Evolutionary conservation across 225 moss, liverwort and hornwort genomes (phyloP), one percentile per base, ranked within the genome.

Genomic region (Polytrichum formosum): DNA sequence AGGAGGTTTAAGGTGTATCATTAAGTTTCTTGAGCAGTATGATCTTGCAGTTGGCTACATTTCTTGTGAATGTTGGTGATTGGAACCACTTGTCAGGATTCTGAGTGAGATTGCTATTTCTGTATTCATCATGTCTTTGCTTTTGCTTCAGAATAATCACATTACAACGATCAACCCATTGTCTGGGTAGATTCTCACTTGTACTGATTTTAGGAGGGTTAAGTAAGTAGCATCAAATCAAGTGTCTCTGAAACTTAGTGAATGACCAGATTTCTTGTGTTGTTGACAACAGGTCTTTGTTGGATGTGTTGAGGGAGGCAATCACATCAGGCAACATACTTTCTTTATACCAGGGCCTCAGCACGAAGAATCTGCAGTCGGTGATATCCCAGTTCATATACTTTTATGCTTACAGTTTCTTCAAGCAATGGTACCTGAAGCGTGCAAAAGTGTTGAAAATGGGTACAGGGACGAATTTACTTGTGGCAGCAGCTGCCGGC

Each of bases 301-400:
- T 81, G 75, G 98, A 98, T 76, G 98, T 98, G 60, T 63, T 94
- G 4, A 85, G 81, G 81, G 98, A 98, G 81, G 94, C 94, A 53
- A n/a, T 98, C 23, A 85, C 87, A 78, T 70, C 79, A 37, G 80
- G 84, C 25, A 83, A 86, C 26, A 3, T 92, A 16, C 61, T 84
- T 56, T 90, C 92, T 23, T 75, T 98, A 46, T 98, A 98, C 73
- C 98, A 98, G 80, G 98, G 98, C 26, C 82, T 98, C 63, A 85
- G 87, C 28, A 94, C 94, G 13, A 98, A 98, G 70, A 98, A 91
- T 67, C 73, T 98, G 65, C 98, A 98, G 69, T 94, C 98, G 31
- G 90, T 98, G 2, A 64, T 94, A 22, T 98, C 98, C 46, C 98
- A 98, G 77, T 98, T 98, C 68, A 84, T 98, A 56, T 98, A 98